Evolutionary conservation across 2,329 filamentous ascomycete genomes (phyloP).

Genomic region (Mollisiaceae sp.): DNA sequence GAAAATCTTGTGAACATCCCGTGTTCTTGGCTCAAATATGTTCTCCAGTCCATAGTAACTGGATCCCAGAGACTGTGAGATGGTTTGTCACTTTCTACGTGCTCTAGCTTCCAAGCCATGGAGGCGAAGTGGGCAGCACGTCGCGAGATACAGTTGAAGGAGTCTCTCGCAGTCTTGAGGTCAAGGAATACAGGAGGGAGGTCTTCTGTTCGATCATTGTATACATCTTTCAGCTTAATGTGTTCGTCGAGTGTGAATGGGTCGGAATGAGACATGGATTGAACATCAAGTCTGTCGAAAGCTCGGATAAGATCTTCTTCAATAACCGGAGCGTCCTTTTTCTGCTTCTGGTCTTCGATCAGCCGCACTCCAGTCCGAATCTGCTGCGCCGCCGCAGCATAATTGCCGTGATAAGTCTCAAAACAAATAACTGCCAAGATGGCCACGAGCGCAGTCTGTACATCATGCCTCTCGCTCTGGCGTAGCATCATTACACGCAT

Average conservation of each 20-base stretch:
- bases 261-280: constrained; percentile 12
- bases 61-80: neutral
- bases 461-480: neutral
- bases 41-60: neutral
- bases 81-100: neutral
- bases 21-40: neutral
- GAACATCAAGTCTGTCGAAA: constrained; percentile 11
- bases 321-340: neutral
- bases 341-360: constrained; percentile 7
- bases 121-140: constrained; percentile 1
- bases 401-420: constrained; percentile 15
- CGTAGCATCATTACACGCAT: constrained; percentile 47
- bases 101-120: constrained; percentile 5
- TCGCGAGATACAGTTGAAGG: constrained; percentile 9
- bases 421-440: constrained; percentile 7
- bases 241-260: constrained; percentile 7
- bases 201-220: neutral
- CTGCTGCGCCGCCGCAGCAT: constrained; percentile 8
- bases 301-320: constrained; percentile 9
- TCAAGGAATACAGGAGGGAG: neutral
- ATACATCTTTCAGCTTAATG: neutral
- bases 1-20: neutral
- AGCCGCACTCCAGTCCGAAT: constrained; percentile 10
- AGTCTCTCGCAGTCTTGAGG: constrained; percentile 1
- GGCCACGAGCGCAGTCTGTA: constrained; percentile 7